These are phyloP conservation scores for Bipolaris oryzae DNA, from an alignment of 2,329 filamentous ascomycete genomes.

Conservation along the genomic window DNA sequence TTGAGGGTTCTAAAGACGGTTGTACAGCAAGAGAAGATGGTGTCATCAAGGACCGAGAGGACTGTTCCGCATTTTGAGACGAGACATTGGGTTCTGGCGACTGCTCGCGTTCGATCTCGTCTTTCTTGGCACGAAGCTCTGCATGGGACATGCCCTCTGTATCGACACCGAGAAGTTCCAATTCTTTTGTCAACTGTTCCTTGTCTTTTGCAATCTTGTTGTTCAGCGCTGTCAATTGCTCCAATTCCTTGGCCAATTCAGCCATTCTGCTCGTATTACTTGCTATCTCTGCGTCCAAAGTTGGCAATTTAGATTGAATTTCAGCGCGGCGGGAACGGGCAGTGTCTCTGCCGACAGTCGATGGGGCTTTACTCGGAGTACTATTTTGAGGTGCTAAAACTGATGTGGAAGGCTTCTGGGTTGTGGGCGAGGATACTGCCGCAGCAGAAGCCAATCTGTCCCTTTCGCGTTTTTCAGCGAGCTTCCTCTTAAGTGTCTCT, in stretches of 20 bases:
- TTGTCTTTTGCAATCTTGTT: slow-evolving; percentile 51
- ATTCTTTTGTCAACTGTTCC: slow-evolving; percentile 54
- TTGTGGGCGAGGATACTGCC: slow-evolving; percentile 12
- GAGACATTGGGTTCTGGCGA: slow-evolving; percentile 15
- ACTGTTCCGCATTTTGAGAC: neutral
- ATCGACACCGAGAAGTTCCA: slow-evolving; percentile 56
- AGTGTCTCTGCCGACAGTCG: slow-evolving; percentile 11
- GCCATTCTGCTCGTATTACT: slow-evolving; percentile 48
- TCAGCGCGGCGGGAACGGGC: slow-evolving; percentile 52
- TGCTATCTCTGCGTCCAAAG: slow-evolving; percentile 54
- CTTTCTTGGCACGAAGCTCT: slow-evolving; percentile 52
- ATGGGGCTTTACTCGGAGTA: slow-evolving; percentile 1
- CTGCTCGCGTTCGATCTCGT: slow-evolving; percentile 44
- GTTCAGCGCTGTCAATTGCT: slow-evolving; percentile 48
- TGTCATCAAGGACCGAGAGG: neutral
- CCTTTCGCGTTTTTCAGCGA: slow-evolving; percentile 33
- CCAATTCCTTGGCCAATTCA: slow-evolving; percentile 54
- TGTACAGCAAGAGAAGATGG: neutral
- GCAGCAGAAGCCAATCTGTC: slow-evolving; percentile 25
- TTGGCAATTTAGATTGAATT: slow-evolving; percentile 56
- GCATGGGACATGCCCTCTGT: slow-evolving; percentile 55
- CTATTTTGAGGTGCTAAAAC: slow-evolving; percentile 5
- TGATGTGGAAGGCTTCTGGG: slow-evolving; percentile 5
- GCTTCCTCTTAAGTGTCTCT: slow-evolving; percentile 34
- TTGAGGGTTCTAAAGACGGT: neutral